These are phyloP conservation scores for Cymbidium sinense DNA, from an alignment of 106 monocot species.

Conservation along the genomic window DNA sequence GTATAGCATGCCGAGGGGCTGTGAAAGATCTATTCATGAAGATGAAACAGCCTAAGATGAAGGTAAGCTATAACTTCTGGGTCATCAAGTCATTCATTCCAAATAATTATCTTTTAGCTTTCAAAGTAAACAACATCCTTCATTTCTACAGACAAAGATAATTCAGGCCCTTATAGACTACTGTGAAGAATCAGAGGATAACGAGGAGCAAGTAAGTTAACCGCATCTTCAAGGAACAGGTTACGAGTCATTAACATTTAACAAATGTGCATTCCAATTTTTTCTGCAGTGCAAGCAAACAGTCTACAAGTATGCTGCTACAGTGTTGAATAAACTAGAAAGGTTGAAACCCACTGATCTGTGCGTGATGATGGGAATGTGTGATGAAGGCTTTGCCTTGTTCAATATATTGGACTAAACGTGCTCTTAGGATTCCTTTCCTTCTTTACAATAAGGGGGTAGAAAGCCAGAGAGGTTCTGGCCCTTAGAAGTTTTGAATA, in stretches of 20 bases:
- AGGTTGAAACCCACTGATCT: constrained; percentile 13
- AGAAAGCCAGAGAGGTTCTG: neutral
- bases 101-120: too few relatives aligned
- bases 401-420: neutral
- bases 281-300: constrained; percentile 24
- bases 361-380: constrained; percentile 24
- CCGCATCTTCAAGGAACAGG: neutral
- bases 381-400: neutral
- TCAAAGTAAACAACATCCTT: neutral
- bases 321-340: constrained; percentile 15
- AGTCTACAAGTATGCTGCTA: constrained; percentile 15
- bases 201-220: constrained; percentile 22
- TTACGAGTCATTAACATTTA: neutral
- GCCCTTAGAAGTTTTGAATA: neutral
- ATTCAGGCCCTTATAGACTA: constrained; percentile 19
- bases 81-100: neutral
- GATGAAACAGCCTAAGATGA: constrained; percentile 15
- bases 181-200: constrained; percentile 25
- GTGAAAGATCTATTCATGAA: constrained; percentile 8
- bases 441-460: neutral
- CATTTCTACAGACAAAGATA: constrained; percentile 8
- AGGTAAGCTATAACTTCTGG: constrained; percentile 5
- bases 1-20: constrained; percentile 14
- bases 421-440: neutral
- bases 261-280: neutral